Base-by-base conservation (phyloP, 2,329 filamentous ascomycete genomes). In the Stemphylium lycopersici region DNA sequence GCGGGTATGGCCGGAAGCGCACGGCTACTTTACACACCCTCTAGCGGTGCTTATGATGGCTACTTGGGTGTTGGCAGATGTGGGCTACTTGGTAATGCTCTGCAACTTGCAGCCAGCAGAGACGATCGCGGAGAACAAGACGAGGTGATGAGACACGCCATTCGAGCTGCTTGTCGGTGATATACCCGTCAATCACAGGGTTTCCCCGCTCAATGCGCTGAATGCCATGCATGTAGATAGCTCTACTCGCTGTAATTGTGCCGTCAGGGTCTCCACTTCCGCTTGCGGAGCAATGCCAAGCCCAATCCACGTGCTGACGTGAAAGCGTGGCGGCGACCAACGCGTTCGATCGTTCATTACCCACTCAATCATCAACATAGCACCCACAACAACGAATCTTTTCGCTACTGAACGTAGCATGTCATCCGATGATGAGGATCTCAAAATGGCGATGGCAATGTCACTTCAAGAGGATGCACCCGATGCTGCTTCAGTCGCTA, bases 1-100 rank as follows among this genome's bases (percentile, higher is more conserved):
- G 79, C 82, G 62, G 76, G 79, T 76, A 20, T 56, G 49, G 81
- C 80, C 79, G 3, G 81, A 82, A 51, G 78, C 80, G 1, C 78
- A 83, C 61, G 76, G 74, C 10, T 83, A 81, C 61, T 76, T 80
- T 26, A 68, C 75, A 43, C 76, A 76, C 29, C 79, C 78, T 0
- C 65, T 80, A 4, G 76, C 74, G 0, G 39, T 81, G 3, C 77
- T 81, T 52, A 62, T 83, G 12, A 73, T 74, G 56, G 76, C 71
- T 0, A 74, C 76, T 0, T 75, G 74, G 12, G 48, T 79, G 2
- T 39, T 76, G 13, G 79, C 76, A 42, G 81, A 83, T 57, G 32
- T 80, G 11, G 61, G 73, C 2, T 83, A 83, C 50, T 77, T 79
- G 0, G 76, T 81, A 39, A 57, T 80, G 8, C 61, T 83, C 40